Evolutionary conservation across 176 grass and related monocot genomes (phyloP), one percentile per base, ranked within the genome.

Genomic region (Miscanthus lutarioriparius): DNA sequence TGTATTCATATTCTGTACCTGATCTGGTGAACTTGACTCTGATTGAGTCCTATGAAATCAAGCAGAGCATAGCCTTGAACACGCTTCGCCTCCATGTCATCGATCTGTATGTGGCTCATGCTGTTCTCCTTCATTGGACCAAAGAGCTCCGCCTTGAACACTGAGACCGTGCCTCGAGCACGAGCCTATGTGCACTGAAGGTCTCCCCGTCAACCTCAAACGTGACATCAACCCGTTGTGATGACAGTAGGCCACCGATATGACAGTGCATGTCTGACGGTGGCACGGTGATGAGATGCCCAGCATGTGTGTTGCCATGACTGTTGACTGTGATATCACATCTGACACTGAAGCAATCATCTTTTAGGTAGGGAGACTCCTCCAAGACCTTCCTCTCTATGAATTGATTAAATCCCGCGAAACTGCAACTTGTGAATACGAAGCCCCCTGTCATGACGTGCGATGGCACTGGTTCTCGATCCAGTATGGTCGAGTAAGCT

Each of bases 21-120:
- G n/a, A n/a, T n/a, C n/a, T n/a, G n/a, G n/a, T n/a, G n/a, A n/a
- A n/a, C n/a, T n/a, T n/a, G n/a, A n/a, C n/a, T n/a, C n/a, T n/a
- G n/a, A n/a, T n/a, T n/a, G n/a, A n/a, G n/a, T n/a, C n/a, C n/a
- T n/a, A n/a, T n/a, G n/a, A n/a, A n/a, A n/a, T n/a, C n/a, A 82
- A 90, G 59, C 72, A 35, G 5, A 86, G 83, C 61, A 90, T 8
- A 1, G 70, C 88, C 64, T 72, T 32, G 45, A 86, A 86, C 16
- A 67, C 72, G 0, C n/a, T 8, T 27, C 0, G 83, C 3, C 0
- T 78, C 53, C 20, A 89, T 85, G 20, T 85, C 76, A 20, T 61
- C 19, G 3, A 89, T 32, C 30, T 10, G 51, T 47, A 81, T 43
- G 6, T 6, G 36, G 0, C 16, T 8, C 28, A 5, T 58, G 19